Evolutionary conservation across 2,329 filamentous ascomycete genomes (phyloP).

Genomic region (Exserohilum turcica): DNA sequence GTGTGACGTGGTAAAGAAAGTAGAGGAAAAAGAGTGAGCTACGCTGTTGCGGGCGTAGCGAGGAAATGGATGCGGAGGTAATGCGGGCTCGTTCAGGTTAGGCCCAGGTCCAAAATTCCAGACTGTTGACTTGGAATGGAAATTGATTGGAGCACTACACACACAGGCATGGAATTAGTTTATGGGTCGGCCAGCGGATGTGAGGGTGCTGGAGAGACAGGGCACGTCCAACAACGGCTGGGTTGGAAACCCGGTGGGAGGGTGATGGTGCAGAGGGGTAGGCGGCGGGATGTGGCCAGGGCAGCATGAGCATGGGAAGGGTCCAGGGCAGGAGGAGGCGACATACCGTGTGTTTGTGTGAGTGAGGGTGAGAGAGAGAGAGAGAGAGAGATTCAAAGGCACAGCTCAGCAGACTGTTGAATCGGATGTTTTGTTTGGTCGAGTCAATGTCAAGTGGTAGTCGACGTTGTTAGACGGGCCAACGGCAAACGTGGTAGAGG

Average conservation of each 20-base stretch:
- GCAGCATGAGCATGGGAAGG: background rate
- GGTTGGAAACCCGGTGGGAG: background rate
- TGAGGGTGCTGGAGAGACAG: background rate
- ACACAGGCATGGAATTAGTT: background rate
- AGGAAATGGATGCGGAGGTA: background rate
- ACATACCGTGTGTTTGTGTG: conserved; percentile 7
- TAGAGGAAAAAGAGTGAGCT: conserved; percentile 1
- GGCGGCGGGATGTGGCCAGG: background rate
- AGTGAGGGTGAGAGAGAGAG: conserved; percentile 2
- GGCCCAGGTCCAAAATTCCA: background rate
- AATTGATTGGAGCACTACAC: background rate
- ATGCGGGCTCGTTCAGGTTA: conserved; percentile 12
- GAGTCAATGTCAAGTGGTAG: conserved; percentile 16
- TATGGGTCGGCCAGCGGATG: background rate
- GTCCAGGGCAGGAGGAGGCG: background rate
- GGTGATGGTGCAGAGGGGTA: background rate
- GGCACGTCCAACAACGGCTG: background rate
- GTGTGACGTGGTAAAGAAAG: background rate
- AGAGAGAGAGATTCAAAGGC: too few species aligned
- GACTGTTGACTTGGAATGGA: background rate
- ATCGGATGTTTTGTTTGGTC: conserved; percentile 6
- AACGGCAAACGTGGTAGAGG: conserved; percentile 38
- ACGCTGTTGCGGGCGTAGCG: background rate
- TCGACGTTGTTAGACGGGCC: conserved; percentile 26
- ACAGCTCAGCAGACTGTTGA: background rate